A percentile compares a stretch with the other conserved stretches of the same genome.
Evolutionary conservation across 192 early-diverging fungal genomes (phyloP).

Genomic region (Podila clonocystis): DNA sequence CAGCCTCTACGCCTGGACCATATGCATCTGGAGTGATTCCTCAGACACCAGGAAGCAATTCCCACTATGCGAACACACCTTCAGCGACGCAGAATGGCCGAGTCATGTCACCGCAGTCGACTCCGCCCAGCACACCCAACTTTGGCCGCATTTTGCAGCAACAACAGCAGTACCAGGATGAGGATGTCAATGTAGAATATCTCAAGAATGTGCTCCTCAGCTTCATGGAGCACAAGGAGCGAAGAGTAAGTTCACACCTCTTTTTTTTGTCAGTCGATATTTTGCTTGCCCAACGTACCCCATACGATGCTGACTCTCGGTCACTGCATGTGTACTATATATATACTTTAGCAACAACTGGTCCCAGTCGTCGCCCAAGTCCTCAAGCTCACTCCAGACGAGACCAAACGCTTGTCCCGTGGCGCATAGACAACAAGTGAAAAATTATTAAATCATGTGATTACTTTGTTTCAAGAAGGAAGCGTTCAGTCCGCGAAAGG

Average conservation of each 20-base stretch:
- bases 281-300: neutral
- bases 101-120: slow-evolving; percentile 30
- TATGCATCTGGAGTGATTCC: slow-evolving; percentile 20
- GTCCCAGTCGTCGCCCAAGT: slow-evolving; percentile 74
- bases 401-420: slow-evolving; percentile 62
- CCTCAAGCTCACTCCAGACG: slow-evolving; percentile 74
- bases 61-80: slow-evolving; percentile 8
- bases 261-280: neutral
- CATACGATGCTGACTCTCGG: neutral
- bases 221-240: slow-evolving; percentile 78
- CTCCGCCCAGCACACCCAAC: slow-evolving; percentile 39
- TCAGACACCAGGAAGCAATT: slow-evolving; percentile 21
- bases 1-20: slow-evolving; percentile 19
- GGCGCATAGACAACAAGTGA: slow-evolving; percentile 12
- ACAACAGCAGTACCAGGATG: slow-evolving; percentile 30
- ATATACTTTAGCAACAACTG: slow-evolving; percentile 61
- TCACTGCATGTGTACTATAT: neutral
- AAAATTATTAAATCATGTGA: too few relatives aligned
- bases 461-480: too few relatives aligned
- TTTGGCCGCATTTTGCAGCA: slow-evolving; percentile 26
- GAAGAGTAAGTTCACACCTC: slow-evolving; percentile 61
- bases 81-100: slow-evolving; percentile 7
- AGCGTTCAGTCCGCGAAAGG: too few relatives aligned
- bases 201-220: slow-evolving; percentile 76
- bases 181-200: slow-evolving; percentile 79